Evolutionary conservation across 441 rosid genomes (phyloP), one percentile per base, ranked within the genome.

Genomic region (Aleurites moluccanus): DNA sequence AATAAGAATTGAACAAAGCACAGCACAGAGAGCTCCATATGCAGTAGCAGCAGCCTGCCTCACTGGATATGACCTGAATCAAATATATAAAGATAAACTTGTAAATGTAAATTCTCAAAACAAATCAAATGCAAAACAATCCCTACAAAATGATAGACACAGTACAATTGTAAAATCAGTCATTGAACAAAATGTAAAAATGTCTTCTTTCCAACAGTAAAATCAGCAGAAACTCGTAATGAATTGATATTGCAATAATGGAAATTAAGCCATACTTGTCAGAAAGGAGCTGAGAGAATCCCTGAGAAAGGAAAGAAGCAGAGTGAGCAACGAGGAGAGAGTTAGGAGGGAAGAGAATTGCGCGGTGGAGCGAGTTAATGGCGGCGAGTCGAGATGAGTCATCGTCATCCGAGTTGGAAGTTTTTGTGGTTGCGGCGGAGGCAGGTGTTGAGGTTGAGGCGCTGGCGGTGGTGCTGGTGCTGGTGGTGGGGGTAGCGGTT

Each of bases 231-330:
- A 60, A 30, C n/a, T 9, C 18, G 21, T 25, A 28, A 28, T 21
- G 6, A 64, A 30, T 27, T 3, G 4, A 64, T 57, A 57, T 23
- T 59, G 30, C 72, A 10, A 65, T 38, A 27, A 38, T 28, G 18
- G 72, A 81, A 60, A 2, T 42, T 28, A 55, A 64, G 50, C 70
- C 73, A 38, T 86, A 93, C 99, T 93, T 92, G 82, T 93, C 98
- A 6, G 90, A 77, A 65, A 90, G 90, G 76, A 96, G 98, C 73
- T 92, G 88, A 72, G 91, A 92, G 84, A 96, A 86, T 57, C 97
- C 99, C 83, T 91, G 94, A 62, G 90, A 81, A 71, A 93, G 97
- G 78, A 85, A 93, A 67, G 98, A 81, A 75, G 98, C 97, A 72
- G 97, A 93, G 86, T 93, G 97, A 33, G 90, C 76, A 23, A 96